Conservation (phyloP, 108 stramenopile genomes). For the Discostella pseudostelligera region DNA sequence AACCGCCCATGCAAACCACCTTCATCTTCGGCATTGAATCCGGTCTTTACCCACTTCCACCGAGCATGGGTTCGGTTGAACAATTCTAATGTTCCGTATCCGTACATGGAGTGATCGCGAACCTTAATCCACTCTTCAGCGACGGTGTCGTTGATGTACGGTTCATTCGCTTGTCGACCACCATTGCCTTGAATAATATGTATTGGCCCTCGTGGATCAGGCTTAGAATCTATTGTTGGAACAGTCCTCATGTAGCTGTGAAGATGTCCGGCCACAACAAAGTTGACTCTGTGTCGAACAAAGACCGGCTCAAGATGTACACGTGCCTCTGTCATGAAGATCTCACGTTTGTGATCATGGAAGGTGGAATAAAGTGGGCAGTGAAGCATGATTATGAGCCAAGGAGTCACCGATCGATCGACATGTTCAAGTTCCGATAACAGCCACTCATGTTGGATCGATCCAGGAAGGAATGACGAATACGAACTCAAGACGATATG, state of each 20-base stretch:
- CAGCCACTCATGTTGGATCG: slow-evolving; percentile 78
- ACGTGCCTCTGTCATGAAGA: slow-evolving; percentile 60
- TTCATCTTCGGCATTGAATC: slow-evolving; percentile 15
- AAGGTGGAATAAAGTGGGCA: slow-evolving; percentile 85
- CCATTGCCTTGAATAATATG: slow-evolving; percentile 94
- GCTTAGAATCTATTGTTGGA: slow-evolving; percentile 52
- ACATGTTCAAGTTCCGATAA: slow-evolving; percentile 58
- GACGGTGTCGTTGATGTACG: slow-evolving; percentile 49
- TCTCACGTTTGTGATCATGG: slow-evolving; percentile 60
- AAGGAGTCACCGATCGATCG: slow-evolving; percentile 75
- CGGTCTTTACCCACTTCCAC: slow-evolving; percentile 73
- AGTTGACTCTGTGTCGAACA: slow-evolving; percentile 77
- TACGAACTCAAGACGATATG: slow-evolving; percentile 77
- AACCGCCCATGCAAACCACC: slow-evolving; percentile 6
- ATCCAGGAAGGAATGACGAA: slow-evolving; percentile 62
- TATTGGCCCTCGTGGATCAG: slow-evolving; percentile 58
- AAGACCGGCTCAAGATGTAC: slow-evolving; percentile 82
- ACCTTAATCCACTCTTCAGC: slow-evolving; percentile 82
- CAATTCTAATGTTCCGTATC: slow-evolving; percentile 77
- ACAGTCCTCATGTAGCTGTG: slow-evolving; percentile 88
- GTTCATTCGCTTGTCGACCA: slow-evolving; percentile 83
- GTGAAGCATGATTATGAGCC: slow-evolving; percentile 81
- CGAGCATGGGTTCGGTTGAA: slow-evolving; percentile 70
- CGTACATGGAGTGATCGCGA: slow-evolving; percentile 84
- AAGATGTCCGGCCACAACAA: slow-evolving; percentile 88